A percentile compares a stretch with the other conserved stretches of the same genome.
Evolutionary conservation across 768 basidiomycete genomes (phyloP).

Genomic region (Leucocoprinus birnbaumii): DNA sequence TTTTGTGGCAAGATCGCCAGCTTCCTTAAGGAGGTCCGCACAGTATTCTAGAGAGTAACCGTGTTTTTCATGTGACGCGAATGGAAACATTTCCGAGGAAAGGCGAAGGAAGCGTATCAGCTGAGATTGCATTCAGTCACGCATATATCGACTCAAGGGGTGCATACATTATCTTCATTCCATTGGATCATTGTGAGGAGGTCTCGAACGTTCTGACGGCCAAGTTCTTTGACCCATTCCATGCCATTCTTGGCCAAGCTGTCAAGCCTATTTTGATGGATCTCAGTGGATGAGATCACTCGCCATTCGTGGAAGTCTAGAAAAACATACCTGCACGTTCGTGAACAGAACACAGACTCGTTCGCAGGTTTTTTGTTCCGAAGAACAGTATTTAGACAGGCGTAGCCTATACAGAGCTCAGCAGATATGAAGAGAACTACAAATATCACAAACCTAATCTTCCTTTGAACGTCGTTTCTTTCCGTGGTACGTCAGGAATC

Average conservation of each 20-base stretch:
- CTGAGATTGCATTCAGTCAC: conserved; percentile 23
- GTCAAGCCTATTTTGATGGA: conserved; percentile 48
- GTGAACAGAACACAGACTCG: conserved; percentile 71
- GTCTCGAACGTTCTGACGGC: conserved; percentile 71
- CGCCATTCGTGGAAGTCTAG: too few species aligned
- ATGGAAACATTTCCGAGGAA: conserved; percentile 93
- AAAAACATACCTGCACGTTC: conserved; percentile 66
- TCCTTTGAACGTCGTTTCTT: conserved; percentile 69
- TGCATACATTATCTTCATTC: conserved; percentile 79
- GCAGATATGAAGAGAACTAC: not conserved
- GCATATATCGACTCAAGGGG: not conserved
- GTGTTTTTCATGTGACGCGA: conserved; percentile 75
- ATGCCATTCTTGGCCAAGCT: conserved; percentile 79
- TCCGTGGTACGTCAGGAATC: conserved; percentile 70
- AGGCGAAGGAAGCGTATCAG: conserved; percentile 85
- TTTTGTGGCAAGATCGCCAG: conserved; percentile 64
- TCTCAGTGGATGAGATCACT: too few species aligned
- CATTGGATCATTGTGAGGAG: conserved; percentile 76
- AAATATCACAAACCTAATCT: conserved; percentile 39
- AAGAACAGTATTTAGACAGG: conserved; percentile 84
- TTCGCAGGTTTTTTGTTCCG: conserved; percentile 64
- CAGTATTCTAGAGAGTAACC: conserved; percentile 85
- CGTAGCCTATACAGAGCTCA: conserved; percentile 50
- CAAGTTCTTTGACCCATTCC: conserved; percentile 81
- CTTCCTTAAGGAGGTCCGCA: conserved; percentile 44